Evolutionary conservation across 1,139 yeast species (phyloP).

Genomic region (Yarrowia galli): DNA sequence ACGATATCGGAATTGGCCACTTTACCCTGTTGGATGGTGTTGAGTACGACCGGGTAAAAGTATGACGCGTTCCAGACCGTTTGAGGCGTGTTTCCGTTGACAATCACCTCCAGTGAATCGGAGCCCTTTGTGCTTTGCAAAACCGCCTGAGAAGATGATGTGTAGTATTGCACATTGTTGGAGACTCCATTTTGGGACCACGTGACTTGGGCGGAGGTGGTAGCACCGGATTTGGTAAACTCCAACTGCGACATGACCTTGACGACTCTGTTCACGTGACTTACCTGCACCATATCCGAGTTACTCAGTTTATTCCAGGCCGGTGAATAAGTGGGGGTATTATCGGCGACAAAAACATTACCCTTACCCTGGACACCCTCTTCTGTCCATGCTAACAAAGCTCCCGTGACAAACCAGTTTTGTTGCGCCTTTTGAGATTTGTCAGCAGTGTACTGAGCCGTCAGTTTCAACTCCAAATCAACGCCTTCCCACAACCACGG

Average conservation of each 20-base stretch:
- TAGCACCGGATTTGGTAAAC: neutral
- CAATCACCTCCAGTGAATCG: slow-evolving; percentile 11
- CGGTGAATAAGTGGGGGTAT: slow-evolving; percentile 14
- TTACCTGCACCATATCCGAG: slow-evolving; percentile 22
- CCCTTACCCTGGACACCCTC: slow-evolving; percentile 47
- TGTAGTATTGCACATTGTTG: slow-evolving; percentile 32
- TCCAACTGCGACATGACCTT: slow-evolving; percentile 10
- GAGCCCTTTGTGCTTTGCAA: slow-evolving; percentile 21
- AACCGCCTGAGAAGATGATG: slow-evolving; percentile 12
- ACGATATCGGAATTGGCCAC: slow-evolving; percentile 13
- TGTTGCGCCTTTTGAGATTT: slow-evolving; percentile 44
- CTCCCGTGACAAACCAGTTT: slow-evolving; percentile 78
- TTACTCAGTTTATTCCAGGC: slow-evolving; percentile 12
- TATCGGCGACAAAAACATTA: slow-evolving; percentile 6
- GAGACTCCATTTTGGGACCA: slow-evolving; percentile 28
- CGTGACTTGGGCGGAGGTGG: slow-evolving; percentile 7
- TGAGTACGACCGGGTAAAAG: slow-evolving; percentile 29
- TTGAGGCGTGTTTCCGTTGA: slow-evolving; percentile 9
- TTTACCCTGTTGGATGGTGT: neutral
- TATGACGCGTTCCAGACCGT: slow-evolving; percentile 24
- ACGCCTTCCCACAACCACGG: slow-evolving; percentile 65
- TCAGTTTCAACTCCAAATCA: slow-evolving; percentile 52
- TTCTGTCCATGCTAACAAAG: slow-evolving; percentile 66
- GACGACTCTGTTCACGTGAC: slow-evolving; percentile 25
- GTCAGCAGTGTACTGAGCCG: slow-evolving; percentile 57